Base-by-base conservation (phyloP, 371 early-diverging fungal species). In the Chytridium lagenaria region DNA sequence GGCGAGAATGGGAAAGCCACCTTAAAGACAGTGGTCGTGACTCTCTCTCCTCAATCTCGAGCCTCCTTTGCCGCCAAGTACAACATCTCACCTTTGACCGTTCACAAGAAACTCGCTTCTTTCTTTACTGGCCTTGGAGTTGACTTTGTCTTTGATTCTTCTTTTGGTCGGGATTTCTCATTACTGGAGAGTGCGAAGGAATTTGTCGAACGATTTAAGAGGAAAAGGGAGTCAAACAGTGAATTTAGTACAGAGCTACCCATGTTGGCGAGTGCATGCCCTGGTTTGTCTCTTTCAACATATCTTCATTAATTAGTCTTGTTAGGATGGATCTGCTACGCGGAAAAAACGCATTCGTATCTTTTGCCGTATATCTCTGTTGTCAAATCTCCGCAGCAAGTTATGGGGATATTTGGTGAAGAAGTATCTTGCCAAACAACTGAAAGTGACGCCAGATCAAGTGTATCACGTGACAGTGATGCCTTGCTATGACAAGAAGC, bases 401-500 rank as follows among this genome's bases (percentile, higher is more conserved):
- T 95, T 76, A 94, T 95, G 93, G 99, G n/a, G 98, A 5, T 87
- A 92, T 0, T 80, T 95, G 22, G 92, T 96, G 26, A 98, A 97
- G 80, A 84, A 90, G 72, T 91, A 91, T 68, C 78, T 93, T 38
- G 94, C 91, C 19, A 80, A 83, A 15, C 84, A 87, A 68, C 82
- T 91, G 2, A 85, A 85, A n/a, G 65, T 74, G 19, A 85, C 90
- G 15, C 92, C 93, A 1, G 82, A 90, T 72, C 84, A 85, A 44
- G 91, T 96, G 28, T 98, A 93, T 80, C 97, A 97, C 77, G 93
- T 97, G 10, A 83, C 93, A 2, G 87, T 98, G 34, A 97, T 97
- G 98, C 97, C 98, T 26, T 98, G 99, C 80, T 98, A 94, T 71
- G 99, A 98, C 80, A 98, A 98, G 83, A 98, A 98, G 78, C 86